Conservation (phyloP, 129 eudicot genomes). For the Escallonia rubra region DNA sequence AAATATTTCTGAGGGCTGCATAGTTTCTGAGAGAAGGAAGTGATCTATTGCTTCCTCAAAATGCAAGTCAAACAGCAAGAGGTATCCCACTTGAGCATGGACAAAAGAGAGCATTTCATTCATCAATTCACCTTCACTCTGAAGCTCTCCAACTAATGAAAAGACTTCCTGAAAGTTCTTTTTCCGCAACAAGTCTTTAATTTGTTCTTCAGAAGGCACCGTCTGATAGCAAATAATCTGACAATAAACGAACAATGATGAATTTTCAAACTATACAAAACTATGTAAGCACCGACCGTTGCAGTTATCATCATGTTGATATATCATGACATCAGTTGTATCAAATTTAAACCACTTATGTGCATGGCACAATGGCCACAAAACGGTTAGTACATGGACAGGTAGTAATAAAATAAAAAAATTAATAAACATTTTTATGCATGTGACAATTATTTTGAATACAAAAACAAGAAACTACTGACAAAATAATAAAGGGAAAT, state of each 20-base stretch:
- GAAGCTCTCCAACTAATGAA: conserved; percentile 73
- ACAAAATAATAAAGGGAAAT: too few species aligned
- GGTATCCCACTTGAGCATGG: conserved; percentile 96
- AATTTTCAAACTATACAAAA: background rate
- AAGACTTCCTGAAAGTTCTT: conserved; percentile 77
- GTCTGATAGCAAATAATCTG: conserved; percentile 72
- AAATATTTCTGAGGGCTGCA: conserved; percentile 96
- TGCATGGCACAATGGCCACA: background rate
- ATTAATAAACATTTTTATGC: too few species aligned
- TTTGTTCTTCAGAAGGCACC: conserved; percentile 87
- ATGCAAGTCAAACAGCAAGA: conserved; percentile 88
- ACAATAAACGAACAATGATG: background rate
- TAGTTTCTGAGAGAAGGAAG: conserved; percentile 75
- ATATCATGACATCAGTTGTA: background rate
- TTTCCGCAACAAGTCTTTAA: conserved; percentile 67
- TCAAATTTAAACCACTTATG: background rate
- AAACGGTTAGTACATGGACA: too few species aligned
- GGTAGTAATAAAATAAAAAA: too few species aligned
- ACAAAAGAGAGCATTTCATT: conserved; percentile 68
- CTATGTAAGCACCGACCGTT: background rate
- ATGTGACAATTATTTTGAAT: too few species aligned
- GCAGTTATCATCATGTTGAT: background rate
- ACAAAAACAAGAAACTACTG: too few species aligned
- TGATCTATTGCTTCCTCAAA: conserved; percentile 93
- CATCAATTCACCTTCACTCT: conserved; percentile 79